These are phyloP conservation scores for Pichia deserticola DNA, from an alignment of 805 yeast genomes.

Conservation along the genomic window DNA sequence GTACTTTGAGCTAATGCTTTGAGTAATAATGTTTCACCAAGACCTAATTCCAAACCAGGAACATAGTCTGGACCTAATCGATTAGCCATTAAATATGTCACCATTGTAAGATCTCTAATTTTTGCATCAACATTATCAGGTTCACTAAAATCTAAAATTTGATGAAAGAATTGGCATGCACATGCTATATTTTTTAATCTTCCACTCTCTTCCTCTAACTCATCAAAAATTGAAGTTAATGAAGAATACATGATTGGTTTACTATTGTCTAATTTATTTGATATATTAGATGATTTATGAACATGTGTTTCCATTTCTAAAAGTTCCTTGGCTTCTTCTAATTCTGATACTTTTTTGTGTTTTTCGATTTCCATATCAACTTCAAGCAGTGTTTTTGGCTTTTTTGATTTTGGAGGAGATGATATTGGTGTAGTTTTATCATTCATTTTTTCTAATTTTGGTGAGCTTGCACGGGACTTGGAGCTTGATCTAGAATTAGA, in stretches of 20 bases:
- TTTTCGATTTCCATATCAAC: constrained; percentile 11
- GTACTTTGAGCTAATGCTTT: constrained; percentile 88
- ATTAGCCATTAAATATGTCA: constrained; percentile 81
- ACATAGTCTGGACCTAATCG: constrained; percentile 93
- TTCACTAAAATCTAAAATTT: constrained; percentile 43
- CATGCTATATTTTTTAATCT: constrained; percentile 73
- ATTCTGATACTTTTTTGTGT: constrained; percentile 15
- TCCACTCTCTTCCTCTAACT: constrained; percentile 73
- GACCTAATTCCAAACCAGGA: constrained; percentile 78
- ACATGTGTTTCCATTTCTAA: constrained; percentile 5
- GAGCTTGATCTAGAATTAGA: constrained; percentile 1
- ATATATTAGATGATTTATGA: background rate
- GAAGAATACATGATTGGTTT: constrained; percentile 31
- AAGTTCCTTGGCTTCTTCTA: constrained; percentile 20
- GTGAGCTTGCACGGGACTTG: background rate
- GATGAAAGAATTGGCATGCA: constrained; percentile 65
- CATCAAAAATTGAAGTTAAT: constrained; percentile 61
- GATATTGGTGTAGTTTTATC: background rate
- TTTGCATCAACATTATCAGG: constrained; percentile 13
- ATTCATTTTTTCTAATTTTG: background rate
- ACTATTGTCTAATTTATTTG: background rate
- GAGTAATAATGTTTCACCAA: constrained; percentile 83
- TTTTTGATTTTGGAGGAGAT: background rate
- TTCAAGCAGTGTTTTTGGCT: background rate
- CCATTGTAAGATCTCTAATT: constrained; percentile 44